Evolutionary conservation across 257 asterid genomes (phyloP).

Genomic region (Handroanthus guayacan): DNA sequence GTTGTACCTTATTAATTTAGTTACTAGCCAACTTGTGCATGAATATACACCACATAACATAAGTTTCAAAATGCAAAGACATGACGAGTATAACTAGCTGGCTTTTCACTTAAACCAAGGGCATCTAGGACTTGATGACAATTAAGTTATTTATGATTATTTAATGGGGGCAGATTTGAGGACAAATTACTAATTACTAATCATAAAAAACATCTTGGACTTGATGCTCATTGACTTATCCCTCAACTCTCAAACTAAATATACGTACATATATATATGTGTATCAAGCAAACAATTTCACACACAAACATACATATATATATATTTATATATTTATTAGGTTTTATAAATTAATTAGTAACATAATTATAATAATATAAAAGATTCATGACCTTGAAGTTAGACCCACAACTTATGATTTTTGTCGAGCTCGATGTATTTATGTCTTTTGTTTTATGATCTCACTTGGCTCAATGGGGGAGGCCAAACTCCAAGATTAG

Average conservation of each 20-base stretch:
- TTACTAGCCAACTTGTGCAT: neutral
- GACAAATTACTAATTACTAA: slow-evolving; percentile 29
- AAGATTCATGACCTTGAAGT: slow-evolving; percentile 34
- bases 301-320: neutral
- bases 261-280: slow-evolving; percentile 29
- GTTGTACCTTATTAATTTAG: neutral
- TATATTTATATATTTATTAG: neutral
- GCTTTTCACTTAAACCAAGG: slow-evolving; percentile 50
- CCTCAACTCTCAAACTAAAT: slow-evolving; percentile 37
- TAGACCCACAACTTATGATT: slow-evolving; percentile 30
- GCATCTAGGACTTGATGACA: slow-evolving; percentile 50
- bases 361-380: slow-evolving; percentile 2
- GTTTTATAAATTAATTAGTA: slow-evolving; percentile 16
- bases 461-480: slow-evolving; percentile 73
- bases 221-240: slow-evolving; percentile 56
- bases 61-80: slow-evolving; percentile 38
- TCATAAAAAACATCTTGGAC: slow-evolving; percentile 44
- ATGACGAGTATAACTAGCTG: slow-evolving; percentile 53
- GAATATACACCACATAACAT: slow-evolving; percentile 3
- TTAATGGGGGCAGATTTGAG: slow-evolving; percentile 32
- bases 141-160: slow-evolving; percentile 45
- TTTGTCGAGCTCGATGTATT: slow-evolving; percentile 55
- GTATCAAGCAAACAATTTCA: slow-evolving; percentile 19
- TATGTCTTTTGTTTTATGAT: slow-evolving; percentile 37
- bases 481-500: slow-evolving; percentile 50